Evolutionary conservation across 1,284 basidiomycete genomes (phyloP).

Genomic region (Pterula multifida): DNA sequence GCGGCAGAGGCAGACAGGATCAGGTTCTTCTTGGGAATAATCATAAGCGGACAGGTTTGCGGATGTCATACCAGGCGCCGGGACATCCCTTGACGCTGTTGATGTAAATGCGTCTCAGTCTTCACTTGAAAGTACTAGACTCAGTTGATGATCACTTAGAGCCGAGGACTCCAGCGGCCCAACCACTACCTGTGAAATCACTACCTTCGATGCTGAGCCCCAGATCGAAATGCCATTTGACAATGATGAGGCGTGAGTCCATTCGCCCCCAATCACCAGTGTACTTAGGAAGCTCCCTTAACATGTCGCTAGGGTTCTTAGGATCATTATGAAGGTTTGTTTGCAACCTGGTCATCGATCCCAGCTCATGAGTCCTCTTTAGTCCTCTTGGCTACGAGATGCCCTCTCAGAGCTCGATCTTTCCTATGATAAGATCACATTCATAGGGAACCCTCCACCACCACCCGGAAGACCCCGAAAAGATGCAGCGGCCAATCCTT

Average conservation of each 20-base stretch:
- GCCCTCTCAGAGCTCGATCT: constrained; percentile 85
- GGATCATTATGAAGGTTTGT: constrained; percentile 77
- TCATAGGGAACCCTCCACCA: constrained; percentile 62
- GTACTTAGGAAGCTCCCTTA: not conserved
- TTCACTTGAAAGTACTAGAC: not conserved
- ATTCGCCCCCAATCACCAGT: not conserved
- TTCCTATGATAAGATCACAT: constrained; percentile 71
- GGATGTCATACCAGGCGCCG: constrained; percentile 69
- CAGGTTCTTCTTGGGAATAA: constrained; percentile 41
- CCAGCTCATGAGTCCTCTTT: constrained; percentile 5
- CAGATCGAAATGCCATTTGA: constrained; percentile 74
- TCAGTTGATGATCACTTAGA: constrained; percentile 25
- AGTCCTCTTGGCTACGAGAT: constrained; percentile 88
- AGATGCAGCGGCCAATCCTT: constrained; percentile 29
- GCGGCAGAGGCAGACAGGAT: constrained; percentile 19
- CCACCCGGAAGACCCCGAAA: constrained; percentile 18
- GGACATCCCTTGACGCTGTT: constrained; percentile 74
- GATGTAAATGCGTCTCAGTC: constrained; percentile 45
- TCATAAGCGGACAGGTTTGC: constrained; percentile 67
- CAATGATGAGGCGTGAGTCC: constrained; percentile 46
- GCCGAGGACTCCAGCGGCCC: constrained; percentile 78
- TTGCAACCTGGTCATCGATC: not conserved
- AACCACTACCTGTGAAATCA: constrained; percentile 81
- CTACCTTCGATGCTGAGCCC: constrained; percentile 77
- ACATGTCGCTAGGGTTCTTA: constrained; percentile 16